Conservation (phyloP, 2,329 filamentous ascomycete species). For the Sporothrix protearum region DNA sequence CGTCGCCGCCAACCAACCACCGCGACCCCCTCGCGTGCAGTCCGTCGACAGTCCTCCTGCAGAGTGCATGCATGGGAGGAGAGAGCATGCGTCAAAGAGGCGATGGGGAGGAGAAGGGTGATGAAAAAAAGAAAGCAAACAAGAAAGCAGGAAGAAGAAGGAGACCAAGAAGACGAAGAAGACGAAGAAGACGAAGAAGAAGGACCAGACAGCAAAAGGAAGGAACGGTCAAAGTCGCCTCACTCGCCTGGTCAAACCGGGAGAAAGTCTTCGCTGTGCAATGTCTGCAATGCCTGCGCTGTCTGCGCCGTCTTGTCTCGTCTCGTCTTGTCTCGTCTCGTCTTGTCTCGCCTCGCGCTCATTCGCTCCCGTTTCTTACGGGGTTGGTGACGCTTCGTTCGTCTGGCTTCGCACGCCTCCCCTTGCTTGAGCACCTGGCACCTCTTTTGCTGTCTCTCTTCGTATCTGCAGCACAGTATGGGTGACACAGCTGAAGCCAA, state of each 20-base stretch:
- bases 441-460: not conserved
- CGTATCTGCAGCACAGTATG: not conserved
- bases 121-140: not conserved
- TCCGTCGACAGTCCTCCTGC: not conserved
- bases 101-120: not conserved
- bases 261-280: too few species aligned
- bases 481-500: too few species aligned
- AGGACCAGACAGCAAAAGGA: not conserved
- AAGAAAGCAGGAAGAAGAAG: not conserved
- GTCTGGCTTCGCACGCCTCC: not conserved
- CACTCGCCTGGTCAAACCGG: not conserved
- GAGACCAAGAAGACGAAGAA: too few species aligned
- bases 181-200: too few species aligned
- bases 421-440: not conserved
- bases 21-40: not conserved
- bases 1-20: not conserved
- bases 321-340: not conserved
- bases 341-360: not conserved
- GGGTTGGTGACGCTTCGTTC: not conserved
- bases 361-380: not conserved
- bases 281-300: too few species aligned
- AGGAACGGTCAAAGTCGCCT: not conserved
- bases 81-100: not conserved
- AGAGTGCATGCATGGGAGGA: conserved; percentile 1
- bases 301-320: not conserved